Evolutionary conservation across 805 yeast species (phyloP), one percentile per base, ranked within the genome.

Genomic region (Maudiozyma turicensis): DNA sequence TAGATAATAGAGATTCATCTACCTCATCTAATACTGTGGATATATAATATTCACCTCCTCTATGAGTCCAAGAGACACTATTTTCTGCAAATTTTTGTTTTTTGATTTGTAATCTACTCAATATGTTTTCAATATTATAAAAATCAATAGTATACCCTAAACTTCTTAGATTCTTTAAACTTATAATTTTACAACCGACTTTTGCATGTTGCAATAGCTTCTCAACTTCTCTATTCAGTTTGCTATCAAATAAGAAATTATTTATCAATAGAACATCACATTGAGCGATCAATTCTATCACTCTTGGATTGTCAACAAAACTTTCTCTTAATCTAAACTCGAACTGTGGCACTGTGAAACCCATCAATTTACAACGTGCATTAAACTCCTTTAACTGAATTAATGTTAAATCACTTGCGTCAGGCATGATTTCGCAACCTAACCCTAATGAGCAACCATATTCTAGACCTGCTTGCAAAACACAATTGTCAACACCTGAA

Each of bases 401-500:
- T 40, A 71, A 73, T 1, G 91, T 84, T 45, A 89, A 69, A 6
- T 72, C 69, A 9, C 90, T 83, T 0, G 96, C 95, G 55, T 82
- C 82, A 14, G 76, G 77, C 95, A 89, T 89, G 44, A 90, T 77
- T 62, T 90, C 97, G 65, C 91, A 86, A 0, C 97, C 97, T 59
- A 86, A 87, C 64, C 95, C 82, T 29, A 59, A 20, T 47, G 73
- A 73, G 52, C 89, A 84, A 2, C 96, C 95, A 61, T 78, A 80
- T 58, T 89, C 95, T 35, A 90, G 65, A 0, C 96, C 88, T 0
- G 96, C 95, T 63, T 89, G 96, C 40, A 89, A 74, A 0, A 85
- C 83, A 50, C 96, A 87, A 61, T 90, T 90, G 0, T 96, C 97
- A 13, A 90, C 96, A 13, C 97, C 97, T 0, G 95, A 87, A 0